Percentiles rank a stretch among this genome's conserved stretches.
Conservation (phyloP, 2,329 filamentous ascomycete genomes). For the Penicillium crustosum region DNA sequence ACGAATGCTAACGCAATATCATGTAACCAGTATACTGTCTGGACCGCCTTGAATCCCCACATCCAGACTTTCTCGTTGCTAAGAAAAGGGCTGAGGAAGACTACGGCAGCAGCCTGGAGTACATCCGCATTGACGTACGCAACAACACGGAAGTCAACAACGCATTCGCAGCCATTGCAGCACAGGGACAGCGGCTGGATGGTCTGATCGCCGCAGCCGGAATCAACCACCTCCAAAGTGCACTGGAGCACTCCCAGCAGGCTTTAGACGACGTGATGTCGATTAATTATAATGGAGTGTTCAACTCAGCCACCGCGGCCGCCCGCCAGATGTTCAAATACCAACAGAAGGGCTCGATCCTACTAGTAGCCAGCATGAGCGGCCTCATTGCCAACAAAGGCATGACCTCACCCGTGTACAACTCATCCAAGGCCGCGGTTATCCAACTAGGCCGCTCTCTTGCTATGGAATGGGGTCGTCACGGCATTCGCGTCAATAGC, state of each 20-base stretch:
- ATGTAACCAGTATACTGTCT: conserved; percentile 46
- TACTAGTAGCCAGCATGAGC: conserved; percentile 54
- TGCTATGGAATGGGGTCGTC: conserved; percentile 54
- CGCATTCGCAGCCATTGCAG: conserved; percentile 38
- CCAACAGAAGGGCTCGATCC: conserved; percentile 51
- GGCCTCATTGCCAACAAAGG: conserved; percentile 53
- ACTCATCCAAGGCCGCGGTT: conserved; percentile 56
- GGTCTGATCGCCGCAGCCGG: conserved; percentile 46
- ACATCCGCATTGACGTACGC: conserved; percentile 50
- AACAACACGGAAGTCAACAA: conserved; percentile 39
- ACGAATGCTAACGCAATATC: conserved; percentile 1
- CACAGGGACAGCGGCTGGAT: conserved; percentile 38
- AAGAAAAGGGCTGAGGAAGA: conserved; percentile 37
- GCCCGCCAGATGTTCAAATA: conserved; percentile 52
- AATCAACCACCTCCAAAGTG: conserved; percentile 44
- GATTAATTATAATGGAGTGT: conserved; percentile 53
- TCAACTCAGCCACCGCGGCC: conserved; percentile 49
- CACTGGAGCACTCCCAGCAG: conserved; percentile 43
- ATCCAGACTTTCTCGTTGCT: conserved; percentile 44
- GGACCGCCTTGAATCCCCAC: conserved; percentile 47
- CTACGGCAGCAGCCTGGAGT: conserved; percentile 46
- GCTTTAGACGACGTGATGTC: conserved; percentile 47
- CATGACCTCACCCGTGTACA: conserved; percentile 48
- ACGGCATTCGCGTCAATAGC: conserved; percentile 55
- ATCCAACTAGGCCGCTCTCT: conserved; percentile 53